A percentile compares a stretch with the other conserved stretches of the same genome.
These are phyloP conservation scores for Neonothopanus nambi DNA, from an alignment of 1,284 basidiomycete species.

Conservation along the genomic window DNA sequence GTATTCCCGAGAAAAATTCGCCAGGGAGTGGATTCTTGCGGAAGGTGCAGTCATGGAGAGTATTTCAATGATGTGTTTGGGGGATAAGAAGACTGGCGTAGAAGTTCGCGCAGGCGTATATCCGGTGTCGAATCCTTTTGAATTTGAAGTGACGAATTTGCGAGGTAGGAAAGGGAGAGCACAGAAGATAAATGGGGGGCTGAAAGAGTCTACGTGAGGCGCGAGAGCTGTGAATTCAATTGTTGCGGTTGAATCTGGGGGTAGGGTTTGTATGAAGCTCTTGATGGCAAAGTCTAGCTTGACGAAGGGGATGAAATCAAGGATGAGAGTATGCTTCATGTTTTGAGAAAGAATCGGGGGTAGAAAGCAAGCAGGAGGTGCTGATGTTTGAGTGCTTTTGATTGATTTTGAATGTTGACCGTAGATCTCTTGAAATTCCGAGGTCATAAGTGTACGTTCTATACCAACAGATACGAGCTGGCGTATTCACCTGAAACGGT, in stretches of 20 bases:
- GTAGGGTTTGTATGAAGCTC: conserved; percentile 27
- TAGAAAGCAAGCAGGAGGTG: too few relatives aligned
- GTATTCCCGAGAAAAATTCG: conserved; percentile 44
- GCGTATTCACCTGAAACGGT: too few relatives aligned
- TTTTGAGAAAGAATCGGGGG: neutral
- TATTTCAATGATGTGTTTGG: conserved; percentile 32
- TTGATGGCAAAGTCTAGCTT: conserved; percentile 25
- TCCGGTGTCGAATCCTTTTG: conserved; percentile 3
- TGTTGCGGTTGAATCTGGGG: conserved; percentile 23
- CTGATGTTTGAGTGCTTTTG: too few relatives aligned
- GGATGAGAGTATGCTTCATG: conserved; percentile 7
- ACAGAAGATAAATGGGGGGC: conserved; percentile 30
- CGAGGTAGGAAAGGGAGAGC: conserved; percentile 36
- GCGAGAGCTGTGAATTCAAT: conserved; percentile 38
- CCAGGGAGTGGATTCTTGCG: conserved; percentile 34
- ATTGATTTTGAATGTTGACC: neutral
- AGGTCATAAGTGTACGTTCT: too few relatives aligned
- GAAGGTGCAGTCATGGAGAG: conserved; percentile 27
- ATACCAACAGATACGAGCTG: too few relatives aligned
- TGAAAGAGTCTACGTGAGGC: conserved; percentile 24
- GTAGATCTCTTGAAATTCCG: too few relatives aligned
- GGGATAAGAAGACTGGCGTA: conserved; percentile 31
- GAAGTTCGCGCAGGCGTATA: conserved; percentile 25
- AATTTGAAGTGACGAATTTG: conserved; percentile 15
- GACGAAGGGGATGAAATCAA: conserved; percentile 29